phyloP scores from a whole-genome alignment of 768 basidiomycete species.

The Leccinum olivaceopallidum region DNA sequence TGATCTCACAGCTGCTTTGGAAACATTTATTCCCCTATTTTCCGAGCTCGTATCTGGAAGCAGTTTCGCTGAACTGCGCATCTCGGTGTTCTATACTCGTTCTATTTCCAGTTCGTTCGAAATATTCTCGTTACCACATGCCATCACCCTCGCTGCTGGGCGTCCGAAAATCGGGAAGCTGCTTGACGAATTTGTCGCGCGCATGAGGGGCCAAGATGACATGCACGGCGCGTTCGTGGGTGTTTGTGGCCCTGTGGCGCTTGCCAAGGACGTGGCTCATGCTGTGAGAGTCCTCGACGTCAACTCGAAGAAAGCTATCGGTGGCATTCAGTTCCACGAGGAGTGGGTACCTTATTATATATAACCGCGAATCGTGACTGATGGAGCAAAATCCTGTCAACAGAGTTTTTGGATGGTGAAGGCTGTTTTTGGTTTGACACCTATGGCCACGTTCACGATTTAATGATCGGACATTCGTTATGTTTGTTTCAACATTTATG shows the following conservation, averaged over 20 bases:
- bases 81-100: constrained; percentile 61
- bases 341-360: constrained; percentile 34
- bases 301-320: constrained; percentile 28
- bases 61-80: constrained; percentile 42
- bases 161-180: constrained; percentile 50
- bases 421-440: not conserved
- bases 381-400: not conserved
- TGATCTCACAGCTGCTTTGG: constrained; percentile 39
- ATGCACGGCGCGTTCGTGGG: constrained; percentile 39
- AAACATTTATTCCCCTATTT: constrained; percentile 49
- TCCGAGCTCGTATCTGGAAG: constrained; percentile 44
- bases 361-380: not conserved
- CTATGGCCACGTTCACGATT: not conserved
- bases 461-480: not conserved
- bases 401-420: constrained; percentile 31
- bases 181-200: constrained; percentile 43
- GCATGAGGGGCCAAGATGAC: constrained; percentile 38
- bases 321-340: constrained; percentile 41
- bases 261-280: constrained; percentile 34
- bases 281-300: constrained; percentile 33
- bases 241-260: constrained; percentile 42
- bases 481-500: not conserved
- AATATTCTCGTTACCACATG: constrained; percentile 32
- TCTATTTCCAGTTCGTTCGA: constrained; percentile 20
- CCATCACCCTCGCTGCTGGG: constrained; percentile 48